Percentiles rank a stretch among this genome's conserved stretches.
These are phyloP conservation scores for Fusarium robinianum DNA, from an alignment of 2,329 filamentous ascomycete species.

Conservation along the genomic window DNA sequence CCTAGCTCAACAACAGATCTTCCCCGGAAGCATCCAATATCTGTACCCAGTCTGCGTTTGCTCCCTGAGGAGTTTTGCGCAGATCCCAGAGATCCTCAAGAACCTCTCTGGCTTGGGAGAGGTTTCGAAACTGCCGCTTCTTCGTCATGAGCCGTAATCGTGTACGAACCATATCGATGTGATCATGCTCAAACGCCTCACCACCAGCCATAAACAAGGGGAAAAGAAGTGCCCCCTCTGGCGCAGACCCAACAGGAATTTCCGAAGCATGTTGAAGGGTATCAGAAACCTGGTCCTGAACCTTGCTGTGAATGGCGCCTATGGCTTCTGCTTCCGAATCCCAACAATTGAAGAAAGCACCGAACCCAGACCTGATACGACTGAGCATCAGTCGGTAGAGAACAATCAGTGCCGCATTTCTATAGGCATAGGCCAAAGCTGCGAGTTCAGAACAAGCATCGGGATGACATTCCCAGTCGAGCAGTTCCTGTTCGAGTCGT, in stretches of 20 bases:
- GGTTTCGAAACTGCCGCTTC: conserved; percentile 4
- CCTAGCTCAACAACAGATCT: conserved; percentile 8
- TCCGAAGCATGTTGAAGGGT: not conserved
- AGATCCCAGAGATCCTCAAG: conserved; percentile 1
- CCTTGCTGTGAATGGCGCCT: not conserved
- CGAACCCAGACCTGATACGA: too few species aligned
- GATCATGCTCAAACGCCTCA: not conserved
- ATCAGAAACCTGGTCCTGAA: conserved; percentile 1
- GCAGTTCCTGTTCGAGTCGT: not conserved
- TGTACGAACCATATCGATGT: not conserved
- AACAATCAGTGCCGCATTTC: conserved; percentile 5
- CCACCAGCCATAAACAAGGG: conserved; percentile 9
- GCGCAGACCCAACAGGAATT: not conserved
- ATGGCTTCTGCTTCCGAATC: too few species aligned
- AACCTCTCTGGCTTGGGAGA: conserved; percentile 2
- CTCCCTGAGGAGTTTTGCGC: not conserved
- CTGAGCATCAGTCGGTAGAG: not conserved
- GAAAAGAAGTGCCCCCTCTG: conserved; percentile 6
- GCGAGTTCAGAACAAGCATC: not conserved
- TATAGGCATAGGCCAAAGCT: conserved; percentile 3
- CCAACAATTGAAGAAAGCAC: too few species aligned
- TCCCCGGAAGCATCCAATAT: conserved; percentile 3
- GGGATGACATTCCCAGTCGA: conserved; percentile 4
- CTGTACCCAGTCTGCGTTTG: conserved; percentile 1
- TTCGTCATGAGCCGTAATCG: not conserved